Evolutionary conservation across 495 filamentous ascomycete species (phyloP), one percentile per base, ranked within the genome.

Genomic region (Penicillium daleae): DNA sequence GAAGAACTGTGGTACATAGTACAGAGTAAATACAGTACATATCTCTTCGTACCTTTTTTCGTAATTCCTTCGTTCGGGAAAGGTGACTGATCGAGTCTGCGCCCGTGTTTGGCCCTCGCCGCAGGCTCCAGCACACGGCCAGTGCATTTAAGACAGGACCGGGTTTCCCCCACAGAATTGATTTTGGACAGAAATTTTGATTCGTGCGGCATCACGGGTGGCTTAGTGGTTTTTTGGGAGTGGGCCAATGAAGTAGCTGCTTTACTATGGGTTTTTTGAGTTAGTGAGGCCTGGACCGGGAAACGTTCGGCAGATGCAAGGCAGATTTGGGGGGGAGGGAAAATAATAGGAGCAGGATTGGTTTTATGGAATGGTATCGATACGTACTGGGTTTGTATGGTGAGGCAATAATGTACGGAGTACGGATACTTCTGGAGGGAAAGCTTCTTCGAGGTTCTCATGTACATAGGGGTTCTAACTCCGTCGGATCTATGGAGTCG

Each of bases 91-190:
- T 70, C 67, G 59, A 62, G 63, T 64, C 54, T n/a, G n/a, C 33
- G 44, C 57, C 52, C 53, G 61, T 48, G 59, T 63, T 63, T 53
- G 56, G 61, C 31, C 22, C 31, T 40, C 12, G 57, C 60, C 66
- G 65, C 64, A 59, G 64, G 62, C 62, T 66, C 31, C 44, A 65
- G 68, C 68, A 72, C 70, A 71, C 68, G 63, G 70, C 63, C 67
- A 69, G 62, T 73, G 68, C 68, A 70, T 69, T 67, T 56, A 60
- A 69, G 64, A 69, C 69, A 67, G 59, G 60, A 60, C 31, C 63
- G 60, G 62, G 60, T 63, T 63, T 61, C 64, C 63, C 63, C 66
- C 66, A 66, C 62, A 63, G 39, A 21, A 60, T 53, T 57, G 64
- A 59, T 57, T 56, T 59, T 37, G 19, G 21, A 12, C 7, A n/a